These are phyloP conservation scores for Fraxinus paxiana DNA, from an alignment of 305 asterid genomes.

Conservation along the genomic window DNA sequence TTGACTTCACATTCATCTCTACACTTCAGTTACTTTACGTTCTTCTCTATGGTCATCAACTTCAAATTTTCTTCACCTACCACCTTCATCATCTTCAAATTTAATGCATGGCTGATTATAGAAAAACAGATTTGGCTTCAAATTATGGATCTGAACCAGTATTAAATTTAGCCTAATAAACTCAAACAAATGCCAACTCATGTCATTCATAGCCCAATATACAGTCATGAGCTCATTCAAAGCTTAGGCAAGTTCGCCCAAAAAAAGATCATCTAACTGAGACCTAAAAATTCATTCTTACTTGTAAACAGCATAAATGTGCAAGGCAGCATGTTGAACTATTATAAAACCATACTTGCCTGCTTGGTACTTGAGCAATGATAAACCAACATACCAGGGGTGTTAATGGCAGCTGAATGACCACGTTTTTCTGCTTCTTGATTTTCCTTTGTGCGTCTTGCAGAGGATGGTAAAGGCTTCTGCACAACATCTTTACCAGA, in stretches of 20 bases:
- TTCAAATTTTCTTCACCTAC: background rate
- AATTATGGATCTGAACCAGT: background rate
- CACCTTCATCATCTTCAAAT: background rate
- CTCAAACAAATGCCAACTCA: background rate
- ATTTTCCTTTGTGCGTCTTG: conserved; percentile 54
- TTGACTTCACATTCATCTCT: background rate
- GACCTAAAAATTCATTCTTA: background rate
- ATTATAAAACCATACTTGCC: background rate
- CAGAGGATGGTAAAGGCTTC: conserved; percentile 41
- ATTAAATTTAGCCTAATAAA: background rate
- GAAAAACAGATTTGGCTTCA: background rate
- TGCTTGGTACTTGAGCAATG: conserved; percentile 6
- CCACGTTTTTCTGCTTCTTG: conserved; percentile 65
- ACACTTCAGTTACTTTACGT: background rate
- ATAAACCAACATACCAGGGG: conserved; percentile 50
- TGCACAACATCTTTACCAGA: conserved; percentile 19
- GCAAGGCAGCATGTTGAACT: background rate
- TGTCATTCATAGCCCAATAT: background rate
- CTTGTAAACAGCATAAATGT: background rate
- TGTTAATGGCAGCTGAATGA: conserved; percentile 39
- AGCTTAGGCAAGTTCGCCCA: background rate
- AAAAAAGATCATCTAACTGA: background rate
- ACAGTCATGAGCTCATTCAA: background rate
- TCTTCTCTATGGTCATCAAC: background rate
- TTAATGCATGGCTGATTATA: background rate